Evolutionary conservation across 345 rosid species (phyloP).

Genomic region (Populus deltoides): DNA sequence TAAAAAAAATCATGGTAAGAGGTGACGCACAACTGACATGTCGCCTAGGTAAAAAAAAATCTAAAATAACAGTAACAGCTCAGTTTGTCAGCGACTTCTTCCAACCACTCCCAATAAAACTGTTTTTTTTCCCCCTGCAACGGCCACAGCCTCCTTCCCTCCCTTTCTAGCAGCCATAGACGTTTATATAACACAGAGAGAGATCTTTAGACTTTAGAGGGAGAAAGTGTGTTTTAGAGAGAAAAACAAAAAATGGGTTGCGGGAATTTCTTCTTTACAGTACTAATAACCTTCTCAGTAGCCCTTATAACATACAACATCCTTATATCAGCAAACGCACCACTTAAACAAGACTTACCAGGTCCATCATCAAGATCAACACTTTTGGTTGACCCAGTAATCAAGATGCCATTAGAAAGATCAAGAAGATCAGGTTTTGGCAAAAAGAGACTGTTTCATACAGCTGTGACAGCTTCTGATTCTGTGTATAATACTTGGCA

Average conservation of each 20-base stretch:
- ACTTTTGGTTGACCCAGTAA: slow-evolving; percentile 57
- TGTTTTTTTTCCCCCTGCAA: not conserved
- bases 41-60: not conserved
- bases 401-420: slow-evolving; percentile 64
- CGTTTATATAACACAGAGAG: not conserved
- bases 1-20: not conserved
- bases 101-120: not conserved
- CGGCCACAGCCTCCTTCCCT: not conserved
- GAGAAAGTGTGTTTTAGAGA: not conserved
- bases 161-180: not conserved
- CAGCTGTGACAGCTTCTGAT: slow-evolving; percentile 95
- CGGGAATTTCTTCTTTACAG: slow-evolving; percentile 63
- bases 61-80: not conserved
- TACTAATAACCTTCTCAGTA: slow-evolving; percentile 66
- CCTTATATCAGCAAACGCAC: slow-evolving; percentile 89
- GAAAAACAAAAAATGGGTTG: slow-evolving; percentile 53
- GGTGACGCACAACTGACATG: not conserved
- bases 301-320: slow-evolving; percentile 95
- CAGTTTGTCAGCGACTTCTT: not conserved
- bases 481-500: slow-evolving; percentile 98
- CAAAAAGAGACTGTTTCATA: slow-evolving; percentile 71
- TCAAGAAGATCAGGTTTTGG: slow-evolving; percentile 30
- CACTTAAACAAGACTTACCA: slow-evolving; percentile 78
- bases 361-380: slow-evolving; percentile 50
- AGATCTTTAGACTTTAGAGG: not conserved